These are phyloP conservation scores for Auriscalpium orientale DNA, from an alignment of 768 basidiomycete species.

Conservation along the genomic window DNA sequence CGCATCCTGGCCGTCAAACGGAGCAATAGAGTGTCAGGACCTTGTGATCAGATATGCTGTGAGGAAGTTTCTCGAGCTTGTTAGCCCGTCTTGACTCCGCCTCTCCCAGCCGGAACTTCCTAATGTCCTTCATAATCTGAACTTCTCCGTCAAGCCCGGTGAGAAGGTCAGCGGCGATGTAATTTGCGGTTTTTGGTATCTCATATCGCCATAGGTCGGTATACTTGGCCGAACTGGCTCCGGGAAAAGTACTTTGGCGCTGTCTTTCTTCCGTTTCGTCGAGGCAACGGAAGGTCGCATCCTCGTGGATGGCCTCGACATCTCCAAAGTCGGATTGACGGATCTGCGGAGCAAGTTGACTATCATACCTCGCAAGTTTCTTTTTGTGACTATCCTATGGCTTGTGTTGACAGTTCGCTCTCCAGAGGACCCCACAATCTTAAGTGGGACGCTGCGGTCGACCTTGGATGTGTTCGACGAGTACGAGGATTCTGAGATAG, in stretches of 20 bases:
- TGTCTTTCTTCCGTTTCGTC: slow-evolving; percentile 88
- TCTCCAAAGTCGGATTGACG: slow-evolving; percentile 70
- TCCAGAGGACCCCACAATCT: slow-evolving; percentile 81
- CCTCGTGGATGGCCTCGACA: slow-evolving; percentile 71
- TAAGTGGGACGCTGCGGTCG: slow-evolving; percentile 75
- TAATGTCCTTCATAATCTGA: slow-evolving; percentile 73
- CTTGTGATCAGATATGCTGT: slow-evolving; percentile 76
- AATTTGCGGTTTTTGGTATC: neutral
- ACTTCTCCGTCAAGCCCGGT: slow-evolving; percentile 62
- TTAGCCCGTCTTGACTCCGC: slow-evolving; percentile 5
- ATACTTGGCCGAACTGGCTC: slow-evolving; percentile 60
- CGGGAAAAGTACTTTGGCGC: slow-evolving; percentile 75
- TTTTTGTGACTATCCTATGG: neutral
- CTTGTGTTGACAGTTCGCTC: neutral
- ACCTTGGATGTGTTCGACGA: slow-evolving; percentile 83
- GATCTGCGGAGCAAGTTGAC: slow-evolving; percentile 74
- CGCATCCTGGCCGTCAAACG: slow-evolving; percentile 68
- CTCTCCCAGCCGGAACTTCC: slow-evolving; percentile 72
- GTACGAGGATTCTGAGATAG: slow-evolving; percentile 78
- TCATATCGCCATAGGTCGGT: slow-evolving; percentile 39
- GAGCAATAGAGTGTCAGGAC: slow-evolving; percentile 63
- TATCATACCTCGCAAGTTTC: slow-evolving; percentile 59
- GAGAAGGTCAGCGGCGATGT: slow-evolving; percentile 54
- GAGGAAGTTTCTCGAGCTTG: slow-evolving; percentile 20
- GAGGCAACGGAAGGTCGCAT: slow-evolving; percentile 75